phyloP scores from a whole-genome alignment of 495 filamentous ascomycete species.

The Penicillium verhagenii region DNA sequence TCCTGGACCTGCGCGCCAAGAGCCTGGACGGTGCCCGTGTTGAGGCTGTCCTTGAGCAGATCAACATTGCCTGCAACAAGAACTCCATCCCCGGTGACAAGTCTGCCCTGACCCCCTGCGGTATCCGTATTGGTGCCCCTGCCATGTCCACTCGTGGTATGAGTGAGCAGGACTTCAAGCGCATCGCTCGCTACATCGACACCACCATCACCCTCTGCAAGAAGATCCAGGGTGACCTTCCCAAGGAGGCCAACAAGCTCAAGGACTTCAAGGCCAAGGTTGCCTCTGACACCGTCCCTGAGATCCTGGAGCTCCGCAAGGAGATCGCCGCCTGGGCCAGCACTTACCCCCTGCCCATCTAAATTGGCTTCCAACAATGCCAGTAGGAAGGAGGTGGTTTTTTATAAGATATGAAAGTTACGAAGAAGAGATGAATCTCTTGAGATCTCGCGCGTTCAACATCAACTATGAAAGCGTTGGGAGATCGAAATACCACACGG shows the following conservation, averaged over 20 bases:
- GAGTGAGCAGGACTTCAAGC: conserved; percentile 89
- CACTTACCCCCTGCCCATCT: conserved; percentile 89
- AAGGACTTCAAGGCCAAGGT: conserved; percentile 99
- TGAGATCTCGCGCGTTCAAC: conserved; percentile 30
- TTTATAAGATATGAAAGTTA: conserved; percentile 21
- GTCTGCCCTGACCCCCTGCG: conserved; percentile 90
- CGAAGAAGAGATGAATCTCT: conserved; percentile 17
- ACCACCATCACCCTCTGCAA: conserved; percentile 77
- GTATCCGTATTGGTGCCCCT: conserved; percentile 93
- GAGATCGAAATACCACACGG: conserved; percentile 28
- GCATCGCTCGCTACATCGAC: conserved; percentile 87
- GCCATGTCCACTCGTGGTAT: conserved; percentile 97
- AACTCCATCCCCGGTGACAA: conserved; percentile 98
- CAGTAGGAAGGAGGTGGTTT: conserved; percentile 1
- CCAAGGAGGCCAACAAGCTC: conserved; percentile 97
- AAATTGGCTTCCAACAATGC: conserved; percentile 21
- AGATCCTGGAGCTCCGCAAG: conserved; percentile 79
- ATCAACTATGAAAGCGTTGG: conserved; percentile 29
- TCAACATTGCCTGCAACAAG: conserved; percentile 99
- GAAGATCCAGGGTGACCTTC: conserved; percentile 76
- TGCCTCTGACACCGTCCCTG: conserved; percentile 67
- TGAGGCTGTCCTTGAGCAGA: conserved; percentile 94
- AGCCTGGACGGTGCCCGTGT: conserved; percentile 88
- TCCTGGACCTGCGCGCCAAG: conserved; percentile 82
- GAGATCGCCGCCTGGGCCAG: conserved; percentile 87